phyloP scores from a whole-genome alignment of 495 filamentous ascomycete genomes.

The Xylaria sp. region DNA sequence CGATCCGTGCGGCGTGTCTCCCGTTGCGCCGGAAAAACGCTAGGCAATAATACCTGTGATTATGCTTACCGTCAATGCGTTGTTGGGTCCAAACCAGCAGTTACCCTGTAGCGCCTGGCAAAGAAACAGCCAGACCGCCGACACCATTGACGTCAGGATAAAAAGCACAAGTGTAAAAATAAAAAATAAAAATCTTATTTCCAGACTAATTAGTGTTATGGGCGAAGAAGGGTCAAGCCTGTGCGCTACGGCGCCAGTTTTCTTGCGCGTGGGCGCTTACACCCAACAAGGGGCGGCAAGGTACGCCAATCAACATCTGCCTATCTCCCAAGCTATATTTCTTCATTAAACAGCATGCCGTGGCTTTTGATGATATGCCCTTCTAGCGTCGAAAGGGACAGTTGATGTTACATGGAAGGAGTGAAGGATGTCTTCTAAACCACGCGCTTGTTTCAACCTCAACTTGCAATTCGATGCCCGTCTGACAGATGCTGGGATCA shows the following conservation, averaged over 20 bases:
- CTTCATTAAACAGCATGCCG: neutral
- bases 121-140: neutral
- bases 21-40: conserved; percentile 12
- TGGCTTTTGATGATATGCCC: conserved; percentile 5
- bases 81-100: neutral
- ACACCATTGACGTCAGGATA: neutral
- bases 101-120: neutral
- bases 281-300: conserved; percentile 22
- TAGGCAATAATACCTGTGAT: neutral
- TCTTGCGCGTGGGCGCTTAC: conserved; percentile 6
- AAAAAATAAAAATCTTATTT: neutral
- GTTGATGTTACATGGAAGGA: conserved; percentile 10
- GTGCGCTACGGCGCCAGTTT: conserved; percentile 2
- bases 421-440: neutral
- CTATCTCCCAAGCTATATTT: conserved; percentile 5
- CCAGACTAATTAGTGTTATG: neutral
- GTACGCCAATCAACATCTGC: conserved; percentile 8
- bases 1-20: conserved; percentile 15
- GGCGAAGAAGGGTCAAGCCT: neutral
- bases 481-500: neutral
- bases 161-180: neutral
- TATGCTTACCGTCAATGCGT: neutral
- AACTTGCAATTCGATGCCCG: neutral
- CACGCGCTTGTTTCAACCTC: neutral
- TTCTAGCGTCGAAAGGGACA: neutral